Base-by-base conservation (phyloP, 2,329 filamentous ascomycete genomes). In the Coccinonectria pachysandricola region DNA sequence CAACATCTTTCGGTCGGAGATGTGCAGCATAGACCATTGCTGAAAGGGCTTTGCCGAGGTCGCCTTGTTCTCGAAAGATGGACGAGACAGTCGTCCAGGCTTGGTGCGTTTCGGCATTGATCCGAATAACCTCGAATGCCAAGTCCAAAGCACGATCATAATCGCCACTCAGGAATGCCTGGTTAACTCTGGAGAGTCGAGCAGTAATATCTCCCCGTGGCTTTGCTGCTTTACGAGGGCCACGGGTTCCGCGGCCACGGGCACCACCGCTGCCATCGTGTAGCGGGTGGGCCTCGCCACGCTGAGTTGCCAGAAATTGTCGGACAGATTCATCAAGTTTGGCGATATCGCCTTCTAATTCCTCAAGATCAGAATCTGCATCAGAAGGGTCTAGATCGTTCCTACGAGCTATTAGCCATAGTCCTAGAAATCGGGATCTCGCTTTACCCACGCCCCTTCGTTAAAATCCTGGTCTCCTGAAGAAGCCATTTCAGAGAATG, bases 171-270 rank as follows among this genome's bases (percentile, higher is more conserved):
- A 84, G 62, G 45, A 77, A 86, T 4, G 75, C 71, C 33, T 76
- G 65, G 32, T 75, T 81, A 3, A 82, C 81, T 44, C 70, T 63
- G 23, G 69, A 66, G 24, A 86, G 64, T 21, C 77, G 62, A 20
- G 70, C 62, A 43, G 78, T 83, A 50, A 86, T 82, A 40, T 85
- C 76, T 20, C 68, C 73, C 22, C 76, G 71, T 10, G 76, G 78
- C 47, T 82, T 78, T 7, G 71, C 75, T 13, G 73, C 68, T 47
- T 75, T 73, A 11, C 69, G 60, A 14, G 67, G 68, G 6, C 68
- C 68, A 9, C 59, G 51, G 23, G 49, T 31, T 15, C 57, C 40
- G 15, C 57, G 43, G 11, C 44, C 47, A 14, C 47, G 45, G 12
- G 29, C 20, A 5, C 32, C 39, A 19, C 46, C 37, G 8, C 45